A percentile compares a stretch with the other conserved stretches of the same genome.
These are phyloP conservation scores for Nevesoporus exiguus DNA, from an alignment of 768 basidiomycete species.

Conservation along the genomic window DNA sequence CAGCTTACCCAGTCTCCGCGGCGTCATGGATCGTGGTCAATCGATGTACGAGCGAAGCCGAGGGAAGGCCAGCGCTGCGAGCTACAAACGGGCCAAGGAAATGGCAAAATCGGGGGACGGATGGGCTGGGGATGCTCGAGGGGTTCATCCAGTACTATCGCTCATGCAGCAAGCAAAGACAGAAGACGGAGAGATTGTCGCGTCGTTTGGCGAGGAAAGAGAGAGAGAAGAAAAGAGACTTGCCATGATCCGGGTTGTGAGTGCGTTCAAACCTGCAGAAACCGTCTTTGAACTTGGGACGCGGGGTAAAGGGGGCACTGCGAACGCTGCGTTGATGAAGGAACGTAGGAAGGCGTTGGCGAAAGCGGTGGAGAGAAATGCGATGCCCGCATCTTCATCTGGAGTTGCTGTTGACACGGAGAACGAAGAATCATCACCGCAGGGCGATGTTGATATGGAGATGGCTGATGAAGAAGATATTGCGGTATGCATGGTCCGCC, in stretches of 20 bases:
- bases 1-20: constrained; percentile 60
- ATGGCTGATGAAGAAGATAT: constrained; percentile 82
- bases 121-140: constrained; percentile 61
- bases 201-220: constrained; percentile 35
- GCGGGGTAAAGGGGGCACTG: constrained; percentile 56
- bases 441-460: constrained; percentile 40
- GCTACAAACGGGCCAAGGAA: constrained; percentile 86
- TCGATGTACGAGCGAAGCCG: constrained; percentile 92
- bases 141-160: constrained; percentile 64
- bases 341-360: constrained; percentile 74
- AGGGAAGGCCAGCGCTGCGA: constrained; percentile 81
- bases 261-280: constrained; percentile 79
- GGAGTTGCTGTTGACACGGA: constrained; percentile 36
- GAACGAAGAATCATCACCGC: constrained; percentile 29
- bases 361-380: constrained; percentile 55
- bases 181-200: constrained; percentile 19
- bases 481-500: constrained; percentile 42
- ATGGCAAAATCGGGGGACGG: constrained; percentile 65
- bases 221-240: constrained; percentile 46
- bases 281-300: constrained; percentile 89
- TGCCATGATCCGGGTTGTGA: constrained; percentile 68
- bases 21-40: constrained; percentile 87
- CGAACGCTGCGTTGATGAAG: constrained; percentile 78
- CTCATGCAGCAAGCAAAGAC: constrained; percentile 42
- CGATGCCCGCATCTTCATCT: constrained; percentile 28